A percentile compares a stretch with the other conserved stretches of the same genome.
Conservation (phyloP, 371 early-diverging fungal genomes). For the Apophysomyces variabilis region DNA sequence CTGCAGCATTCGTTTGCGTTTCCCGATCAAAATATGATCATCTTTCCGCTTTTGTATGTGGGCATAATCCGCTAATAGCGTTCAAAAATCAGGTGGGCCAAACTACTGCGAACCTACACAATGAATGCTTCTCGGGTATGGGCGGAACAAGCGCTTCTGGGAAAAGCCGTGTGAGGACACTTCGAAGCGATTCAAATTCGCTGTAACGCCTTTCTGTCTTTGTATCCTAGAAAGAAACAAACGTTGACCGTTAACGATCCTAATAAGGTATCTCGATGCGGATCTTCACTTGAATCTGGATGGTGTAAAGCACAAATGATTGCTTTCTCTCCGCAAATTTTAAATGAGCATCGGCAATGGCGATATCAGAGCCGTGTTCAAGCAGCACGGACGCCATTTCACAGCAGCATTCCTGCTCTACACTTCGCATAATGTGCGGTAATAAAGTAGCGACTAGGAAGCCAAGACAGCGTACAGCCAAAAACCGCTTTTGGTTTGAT, state of each 20-base stretch:
- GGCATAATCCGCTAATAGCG: constrained; percentile 75
- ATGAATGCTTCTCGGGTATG: constrained; percentile 93
- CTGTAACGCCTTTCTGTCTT: constrained; percentile 86
- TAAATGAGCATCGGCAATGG: background rate
- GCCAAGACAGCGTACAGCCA: background rate
- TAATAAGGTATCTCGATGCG: background rate
- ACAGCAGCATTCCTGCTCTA: background rate
- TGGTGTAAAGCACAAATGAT: constrained; percentile 27
- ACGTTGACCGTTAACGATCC: background rate
- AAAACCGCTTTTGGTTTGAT: background rate
- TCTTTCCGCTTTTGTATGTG: constrained; percentile 79
- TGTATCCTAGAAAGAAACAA: constrained; percentile 41
- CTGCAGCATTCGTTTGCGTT: constrained; percentile 89
- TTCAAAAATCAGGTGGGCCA: constrained; percentile 14
- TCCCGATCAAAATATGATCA: constrained; percentile 81
- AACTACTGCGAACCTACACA: constrained; percentile 54
- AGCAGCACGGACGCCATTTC: background rate
- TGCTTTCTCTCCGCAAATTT: constrained; percentile 1
- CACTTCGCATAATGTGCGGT: background rate
- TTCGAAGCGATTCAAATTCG: constrained; percentile 91
- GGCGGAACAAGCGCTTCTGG: constrained; percentile 90
- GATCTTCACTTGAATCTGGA: constrained; percentile 23
- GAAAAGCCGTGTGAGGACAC: constrained; percentile 71
- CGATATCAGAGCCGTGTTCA: background rate
- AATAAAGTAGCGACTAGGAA: background rate